Conservation (phyloP, 2,329 filamentous ascomycete genomes). For the Venturia carpophila region DNA sequence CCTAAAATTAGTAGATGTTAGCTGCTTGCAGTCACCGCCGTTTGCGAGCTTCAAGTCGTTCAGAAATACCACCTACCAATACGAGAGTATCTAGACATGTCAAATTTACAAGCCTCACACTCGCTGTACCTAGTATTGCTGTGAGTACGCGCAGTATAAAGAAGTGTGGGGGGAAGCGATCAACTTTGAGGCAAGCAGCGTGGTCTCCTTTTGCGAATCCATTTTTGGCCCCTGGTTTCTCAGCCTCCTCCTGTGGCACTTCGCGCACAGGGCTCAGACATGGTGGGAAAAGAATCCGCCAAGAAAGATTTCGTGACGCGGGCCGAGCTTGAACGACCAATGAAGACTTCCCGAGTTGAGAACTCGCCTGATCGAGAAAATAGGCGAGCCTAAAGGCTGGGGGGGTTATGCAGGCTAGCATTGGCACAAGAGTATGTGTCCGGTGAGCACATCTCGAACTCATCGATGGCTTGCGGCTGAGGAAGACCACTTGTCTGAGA, state of each 20-base stretch:
- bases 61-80: neutral
- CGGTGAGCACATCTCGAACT: neutral
- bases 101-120: neutral
- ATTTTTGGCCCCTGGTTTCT: neutral
- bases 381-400: neutral
- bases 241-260: conserved; percentile 3
- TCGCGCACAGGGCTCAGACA: neutral
- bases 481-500: neutral
- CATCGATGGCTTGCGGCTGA: neutral
- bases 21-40: neutral
- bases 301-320: neutral
- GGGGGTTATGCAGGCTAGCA: neutral
- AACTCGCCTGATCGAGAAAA: neutral
- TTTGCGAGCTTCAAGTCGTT: neutral
- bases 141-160: neutral
- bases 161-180: neutral
- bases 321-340: neutral
- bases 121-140: neutral
- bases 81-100: conserved; percentile 1
- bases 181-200: neutral
- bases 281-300: neutral
- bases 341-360: neutral
- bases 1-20: neutral
- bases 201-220: neutral
- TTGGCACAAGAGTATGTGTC: conserved; percentile 1